These are phyloP conservation scores for Eimeria maxima DNA, from an alignment of 169 alveolate genomes.

Conservation along the genomic window DNA sequence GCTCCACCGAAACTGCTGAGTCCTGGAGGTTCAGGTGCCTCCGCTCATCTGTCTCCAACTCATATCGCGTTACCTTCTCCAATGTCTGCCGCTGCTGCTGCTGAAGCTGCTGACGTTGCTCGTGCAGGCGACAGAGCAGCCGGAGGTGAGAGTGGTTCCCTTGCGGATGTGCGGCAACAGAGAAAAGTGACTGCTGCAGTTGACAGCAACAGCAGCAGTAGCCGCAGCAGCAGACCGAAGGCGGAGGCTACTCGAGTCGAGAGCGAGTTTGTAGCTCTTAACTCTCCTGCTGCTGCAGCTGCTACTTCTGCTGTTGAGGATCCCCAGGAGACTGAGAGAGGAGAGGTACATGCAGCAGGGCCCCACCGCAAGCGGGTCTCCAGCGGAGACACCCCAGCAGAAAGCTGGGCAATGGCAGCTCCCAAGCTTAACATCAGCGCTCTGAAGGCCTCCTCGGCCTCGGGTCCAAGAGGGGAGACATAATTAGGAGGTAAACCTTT, in stretches of 20 bases:
- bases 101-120: neutral
- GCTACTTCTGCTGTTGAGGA: neutral
- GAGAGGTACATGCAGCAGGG: neutral
- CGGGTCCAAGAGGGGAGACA: too few species aligned
- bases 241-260: neutral
- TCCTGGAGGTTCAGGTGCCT: neutral
- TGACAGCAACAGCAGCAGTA: neutral
- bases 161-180: neutral
- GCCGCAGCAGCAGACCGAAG: neutral
- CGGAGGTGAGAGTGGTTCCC: neutral
- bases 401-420: constrained; percentile 60
- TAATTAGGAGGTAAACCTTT: too few species aligned
- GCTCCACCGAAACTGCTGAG: constrained; percentile 36
- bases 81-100: neutral
- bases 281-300: neutral
- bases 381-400: constrained; percentile 1
- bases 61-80: neutral
- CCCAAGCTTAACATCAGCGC: constrained; percentile 27
- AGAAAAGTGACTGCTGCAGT: neutral
- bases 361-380: constrained; percentile 39
- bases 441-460: neutral
- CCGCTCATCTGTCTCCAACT: neutral
- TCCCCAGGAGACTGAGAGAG: neutral
- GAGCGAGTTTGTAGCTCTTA: neutral
- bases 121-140: neutral